Evolutionary conservation across 2,329 filamentous ascomycete species (phyloP).

Genomic region (Paecilomyces niveus): DNA sequence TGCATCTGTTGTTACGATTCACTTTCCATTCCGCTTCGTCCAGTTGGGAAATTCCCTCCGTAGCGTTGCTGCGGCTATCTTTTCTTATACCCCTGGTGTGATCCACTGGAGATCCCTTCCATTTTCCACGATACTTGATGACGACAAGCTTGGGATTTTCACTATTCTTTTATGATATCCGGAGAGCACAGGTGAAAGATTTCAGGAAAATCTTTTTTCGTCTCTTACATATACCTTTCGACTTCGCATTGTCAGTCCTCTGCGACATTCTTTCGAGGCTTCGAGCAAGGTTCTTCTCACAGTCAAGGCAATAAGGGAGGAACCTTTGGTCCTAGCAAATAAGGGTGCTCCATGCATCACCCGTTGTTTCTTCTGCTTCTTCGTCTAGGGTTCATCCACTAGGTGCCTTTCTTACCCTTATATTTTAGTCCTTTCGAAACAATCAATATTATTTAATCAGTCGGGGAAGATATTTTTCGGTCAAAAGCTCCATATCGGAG

Average conservation of each 20-base stretch:
- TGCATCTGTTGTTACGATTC: background rate
- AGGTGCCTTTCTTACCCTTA: background rate
- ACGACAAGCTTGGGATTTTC: background rate
- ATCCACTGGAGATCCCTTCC: slow-evolving; percentile 4
- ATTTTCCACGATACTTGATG: background rate
- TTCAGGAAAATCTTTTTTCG: slow-evolving; percentile 3
- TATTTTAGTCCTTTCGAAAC: background rate
- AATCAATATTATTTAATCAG: background rate
- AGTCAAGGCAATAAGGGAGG: background rate
- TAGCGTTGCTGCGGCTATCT: background rate
- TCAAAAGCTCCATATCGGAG: background rate
- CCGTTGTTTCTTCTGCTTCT: background rate
- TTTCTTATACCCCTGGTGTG: background rate
- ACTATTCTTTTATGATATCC: background rate
- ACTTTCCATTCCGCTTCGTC: background rate
- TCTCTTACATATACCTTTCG: background rate
- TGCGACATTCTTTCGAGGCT: background rate
- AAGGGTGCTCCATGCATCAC: background rate
- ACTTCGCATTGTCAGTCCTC: background rate
- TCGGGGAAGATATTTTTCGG: background rate
- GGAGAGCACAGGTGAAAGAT: background rate
- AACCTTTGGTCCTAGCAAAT: background rate
- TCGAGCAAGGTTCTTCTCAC: background rate
- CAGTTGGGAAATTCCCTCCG: background rate
- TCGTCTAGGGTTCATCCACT: background rate